Evolutionary conservation across 23 red algal genomes (phyloP).

Genomic region (Agarophyton chilense): DNA sequence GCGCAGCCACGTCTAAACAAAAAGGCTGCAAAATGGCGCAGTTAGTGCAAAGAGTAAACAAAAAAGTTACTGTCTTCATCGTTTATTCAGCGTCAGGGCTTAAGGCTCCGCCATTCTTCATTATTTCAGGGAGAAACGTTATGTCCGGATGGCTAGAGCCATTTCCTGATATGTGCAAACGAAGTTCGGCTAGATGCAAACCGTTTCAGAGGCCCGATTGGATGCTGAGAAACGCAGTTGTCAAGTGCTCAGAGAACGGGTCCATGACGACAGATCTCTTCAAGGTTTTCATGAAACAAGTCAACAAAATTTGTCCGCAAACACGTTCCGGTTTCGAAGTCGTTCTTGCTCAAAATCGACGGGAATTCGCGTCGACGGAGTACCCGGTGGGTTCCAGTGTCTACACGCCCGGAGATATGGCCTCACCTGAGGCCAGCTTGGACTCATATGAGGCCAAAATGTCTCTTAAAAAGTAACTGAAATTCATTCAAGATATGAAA

Average conservation of each 20-base stretch:
- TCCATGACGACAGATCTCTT: conserved; percentile 29
- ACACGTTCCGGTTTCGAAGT: neutral
- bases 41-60: neutral
- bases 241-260: conserved; percentile 20
- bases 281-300: conserved; percentile 19
- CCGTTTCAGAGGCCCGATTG: neutral
- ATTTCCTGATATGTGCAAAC: neutral
- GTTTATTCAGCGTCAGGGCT: conserved; percentile 7
- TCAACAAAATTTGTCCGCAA: conserved; percentile 13
- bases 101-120: conserved; percentile 45
- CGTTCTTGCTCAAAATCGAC: conserved; percentile 9
- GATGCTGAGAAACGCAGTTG: conserved; percentile 6
- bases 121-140: conserved; percentile 24
- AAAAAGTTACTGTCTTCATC: conserved; percentile 27
- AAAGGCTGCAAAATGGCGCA: neutral
- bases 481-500: too few relatives aligned
- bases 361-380: too few relatives aligned
- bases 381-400: too few relatives aligned
- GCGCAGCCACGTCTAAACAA: neutral
- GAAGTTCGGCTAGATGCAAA: neutral
- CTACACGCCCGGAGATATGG: too few relatives aligned
- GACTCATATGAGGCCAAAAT: too few relatives aligned
- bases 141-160: conserved; percentile 2
- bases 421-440: too few relatives aligned
- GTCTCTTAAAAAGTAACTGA: too few relatives aligned